These are phyloP conservation scores for Lactarius hatsudake DNA, from an alignment of 768 basidiomycete species.

Conservation along the genomic window DNA sequence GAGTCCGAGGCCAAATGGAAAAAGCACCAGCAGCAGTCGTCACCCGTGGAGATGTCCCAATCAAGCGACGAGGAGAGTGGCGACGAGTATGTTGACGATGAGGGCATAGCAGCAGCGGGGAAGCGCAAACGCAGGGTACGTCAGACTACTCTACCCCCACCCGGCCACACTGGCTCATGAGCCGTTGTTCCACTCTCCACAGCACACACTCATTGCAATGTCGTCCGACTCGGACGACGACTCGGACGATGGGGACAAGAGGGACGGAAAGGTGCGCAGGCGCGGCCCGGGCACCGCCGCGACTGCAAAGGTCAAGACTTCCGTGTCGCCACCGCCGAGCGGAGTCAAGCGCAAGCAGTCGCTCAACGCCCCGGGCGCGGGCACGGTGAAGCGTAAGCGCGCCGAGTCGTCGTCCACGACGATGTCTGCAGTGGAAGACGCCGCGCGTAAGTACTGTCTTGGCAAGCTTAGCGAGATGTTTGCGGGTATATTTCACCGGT, in stretches of 20 bases:
- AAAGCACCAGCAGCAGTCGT: slow-evolving; percentile 6
- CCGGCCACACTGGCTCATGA: not conserved
- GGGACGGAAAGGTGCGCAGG: slow-evolving; percentile 11
- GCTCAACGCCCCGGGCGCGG: slow-evolving; percentile 26
- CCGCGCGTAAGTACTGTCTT: slow-evolving; percentile 76
- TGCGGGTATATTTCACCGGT: slow-evolving; percentile 64
- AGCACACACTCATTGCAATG: slow-evolving; percentile 3
- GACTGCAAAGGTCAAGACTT: slow-evolving; percentile 11
- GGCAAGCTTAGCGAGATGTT: slow-evolving; percentile 73
- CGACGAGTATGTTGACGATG: slow-evolving; percentile 68
- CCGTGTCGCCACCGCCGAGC: slow-evolving; percentile 9
- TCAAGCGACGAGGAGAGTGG: slow-evolving; percentile 45
- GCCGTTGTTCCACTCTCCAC: not conserved
- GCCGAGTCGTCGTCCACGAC: slow-evolving; percentile 36
- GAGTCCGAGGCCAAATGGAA: slow-evolving; percentile 47
- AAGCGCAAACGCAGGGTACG: slow-evolving; percentile 47
- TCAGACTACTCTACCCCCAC: slow-evolving; percentile 12
- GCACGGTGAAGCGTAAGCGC: slow-evolving; percentile 46
- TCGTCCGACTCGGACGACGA: slow-evolving; percentile 19
- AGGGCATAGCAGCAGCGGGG: slow-evolving; percentile 37
- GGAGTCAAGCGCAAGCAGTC: slow-evolving; percentile 53
- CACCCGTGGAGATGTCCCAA: slow-evolving; percentile 28
- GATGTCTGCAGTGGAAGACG: slow-evolving; percentile 50
- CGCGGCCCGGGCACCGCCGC: slow-evolving; percentile 24
- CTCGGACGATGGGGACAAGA: slow-evolving; percentile 6